These are phyloP conservation scores for Orbilia javanica DNA, from an alignment of 2,329 filamentous ascomycete genomes.

Conservation along the genomic window DNA sequence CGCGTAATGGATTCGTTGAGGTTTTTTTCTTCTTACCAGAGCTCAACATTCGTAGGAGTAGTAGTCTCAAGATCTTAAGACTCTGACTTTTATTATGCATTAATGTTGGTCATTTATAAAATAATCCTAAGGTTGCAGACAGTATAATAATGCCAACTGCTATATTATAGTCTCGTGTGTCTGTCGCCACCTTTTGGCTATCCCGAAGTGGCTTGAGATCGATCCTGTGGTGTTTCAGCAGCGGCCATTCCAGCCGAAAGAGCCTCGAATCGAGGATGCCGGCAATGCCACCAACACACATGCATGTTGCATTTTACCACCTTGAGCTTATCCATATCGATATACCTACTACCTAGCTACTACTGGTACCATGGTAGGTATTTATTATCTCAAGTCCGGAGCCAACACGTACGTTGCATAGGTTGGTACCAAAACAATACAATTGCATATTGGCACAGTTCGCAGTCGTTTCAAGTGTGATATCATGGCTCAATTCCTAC, in stretches of 20 bases:
- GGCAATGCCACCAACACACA: background rate
- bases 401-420: too few species aligned
- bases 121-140: background rate
- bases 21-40: background rate
- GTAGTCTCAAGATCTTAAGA: background rate
- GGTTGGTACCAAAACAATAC: too few species aligned
- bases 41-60: too few species aligned
- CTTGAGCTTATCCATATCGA: background rate
- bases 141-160: background rate
- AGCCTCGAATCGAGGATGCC: background rate
- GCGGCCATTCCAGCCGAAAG: background rate
- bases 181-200: background rate
- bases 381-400: too few species aligned
- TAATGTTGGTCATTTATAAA: too few species aligned
- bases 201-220: constrained; percentile 1
- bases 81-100: background rate
- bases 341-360: too few species aligned
- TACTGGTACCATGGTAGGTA: too few species aligned
- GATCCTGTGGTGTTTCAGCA: background rate
- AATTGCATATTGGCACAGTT: too few species aligned
- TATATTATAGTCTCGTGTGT: background rate
- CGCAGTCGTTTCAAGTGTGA: too few species aligned
- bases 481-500: too few species aligned
- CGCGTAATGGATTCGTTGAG: background rate
- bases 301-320: background rate